These are phyloP conservation scores for Tricholoma furcatifolium DNA, from an alignment of 768 basidiomycete genomes.

Conservation along the genomic window DNA sequence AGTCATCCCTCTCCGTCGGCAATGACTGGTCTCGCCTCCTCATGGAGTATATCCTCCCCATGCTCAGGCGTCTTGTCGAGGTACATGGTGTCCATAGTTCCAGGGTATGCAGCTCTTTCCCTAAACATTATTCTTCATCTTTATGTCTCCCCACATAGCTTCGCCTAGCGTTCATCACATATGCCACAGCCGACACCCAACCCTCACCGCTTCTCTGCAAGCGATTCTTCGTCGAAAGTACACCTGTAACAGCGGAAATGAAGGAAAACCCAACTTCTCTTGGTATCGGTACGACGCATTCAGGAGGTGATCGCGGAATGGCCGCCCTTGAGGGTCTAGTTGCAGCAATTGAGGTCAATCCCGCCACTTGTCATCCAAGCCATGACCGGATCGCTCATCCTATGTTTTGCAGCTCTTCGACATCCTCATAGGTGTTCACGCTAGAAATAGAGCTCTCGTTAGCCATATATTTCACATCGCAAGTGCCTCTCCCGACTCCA, in stretches of 20 bases:
- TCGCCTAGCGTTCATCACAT: conserved; percentile 56
- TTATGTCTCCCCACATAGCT: conserved; percentile 19
- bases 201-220: conserved; percentile 57
- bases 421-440: conserved; percentile 28
- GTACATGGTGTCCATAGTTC: conserved; percentile 26
- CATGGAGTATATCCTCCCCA: conserved; percentile 44
- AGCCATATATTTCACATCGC: conserved; percentile 64
- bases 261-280: conserved; percentile 42
- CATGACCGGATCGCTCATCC: neutral
- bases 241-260: conserved; percentile 41
- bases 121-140: neutral
- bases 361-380: neutral
- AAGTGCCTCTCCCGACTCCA: conserved; percentile 51
- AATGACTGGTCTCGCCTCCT: conserved; percentile 51
- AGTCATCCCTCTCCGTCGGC: conserved; percentile 55
- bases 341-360: conserved; percentile 63
- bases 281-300: conserved; percentile 57
- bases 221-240: conserved; percentile 52
- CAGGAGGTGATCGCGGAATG: conserved; percentile 51
- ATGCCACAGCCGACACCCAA: conserved; percentile 55
- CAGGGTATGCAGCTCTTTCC: conserved; percentile 28
- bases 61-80: conserved; percentile 53
- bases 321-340: conserved; percentile 71
- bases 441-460: conserved; percentile 19
- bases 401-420: conserved; percentile 36